These are phyloP conservation scores for Saturnispora dispora DNA, from an alignment of 805 yeast species.

Conservation along the genomic window DNA sequence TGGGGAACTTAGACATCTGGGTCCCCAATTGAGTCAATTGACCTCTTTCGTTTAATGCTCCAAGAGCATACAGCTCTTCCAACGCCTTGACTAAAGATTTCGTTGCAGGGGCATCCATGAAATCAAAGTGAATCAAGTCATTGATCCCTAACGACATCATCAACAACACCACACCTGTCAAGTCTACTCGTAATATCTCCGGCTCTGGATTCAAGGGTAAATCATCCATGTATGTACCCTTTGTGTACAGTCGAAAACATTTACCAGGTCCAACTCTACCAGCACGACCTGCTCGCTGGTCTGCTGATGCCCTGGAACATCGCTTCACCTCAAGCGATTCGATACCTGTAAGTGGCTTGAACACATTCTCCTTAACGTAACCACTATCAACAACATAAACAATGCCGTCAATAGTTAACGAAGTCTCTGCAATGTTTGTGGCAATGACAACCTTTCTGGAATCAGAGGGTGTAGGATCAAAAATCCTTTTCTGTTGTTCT, in stretches of 20 bases:
- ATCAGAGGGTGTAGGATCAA: conserved; percentile 76
- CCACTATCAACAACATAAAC: conserved; percentile 93
- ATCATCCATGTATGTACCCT: conserved; percentile 70
- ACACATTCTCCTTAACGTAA: conserved; percentile 84
- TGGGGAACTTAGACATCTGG: conserved; percentile 85
- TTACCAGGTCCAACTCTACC: conserved; percentile 97
- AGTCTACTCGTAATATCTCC: conserved; percentile 80
- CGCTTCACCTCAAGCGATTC: conserved; percentile 80
- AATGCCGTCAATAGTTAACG: conserved; percentile 93
- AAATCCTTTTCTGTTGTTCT: conserved; percentile 71
- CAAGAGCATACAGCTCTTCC: conserved; percentile 74
- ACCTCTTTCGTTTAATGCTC: conserved; percentile 79
- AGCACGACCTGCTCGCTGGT: conserved; percentile 96
- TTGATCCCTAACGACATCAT: conserved; percentile 77
- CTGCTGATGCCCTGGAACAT: conserved; percentile 91
- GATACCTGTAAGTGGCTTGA: conserved; percentile 81
- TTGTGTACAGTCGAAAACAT: conserved; percentile 83
- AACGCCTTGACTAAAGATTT: conserved; percentile 65
- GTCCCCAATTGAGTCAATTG: conserved; percentile 68
- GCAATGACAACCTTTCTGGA: conserved; percentile 85
- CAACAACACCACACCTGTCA: conserved; percentile 66
- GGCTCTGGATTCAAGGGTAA: conserved; percentile 76
- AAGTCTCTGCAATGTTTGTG: conserved; percentile 95
- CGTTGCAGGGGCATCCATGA: conserved; percentile 82
- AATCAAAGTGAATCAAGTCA: conserved; percentile 75